Conservation (phyloP, 805 yeast genomes). For the Saturnispora saitoi region DNA sequence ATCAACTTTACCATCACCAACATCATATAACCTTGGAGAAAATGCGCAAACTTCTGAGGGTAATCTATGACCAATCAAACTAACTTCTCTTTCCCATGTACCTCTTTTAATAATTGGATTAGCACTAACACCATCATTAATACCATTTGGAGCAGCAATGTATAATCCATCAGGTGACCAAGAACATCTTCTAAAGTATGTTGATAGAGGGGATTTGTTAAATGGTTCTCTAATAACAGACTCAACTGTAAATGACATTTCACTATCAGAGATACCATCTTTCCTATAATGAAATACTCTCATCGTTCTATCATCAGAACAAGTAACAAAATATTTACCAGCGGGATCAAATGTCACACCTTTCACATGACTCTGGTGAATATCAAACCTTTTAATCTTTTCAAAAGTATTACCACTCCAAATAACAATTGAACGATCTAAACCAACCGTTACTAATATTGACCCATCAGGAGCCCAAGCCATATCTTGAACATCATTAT, state of each 20-base stretch:
- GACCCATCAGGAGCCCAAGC: constrained; percentile 97
- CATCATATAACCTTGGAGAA: constrained; percentile 57
- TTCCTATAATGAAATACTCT: constrained; percentile 81
- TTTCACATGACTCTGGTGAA: constrained; percentile 91
- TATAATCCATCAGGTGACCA: constrained; percentile 91
- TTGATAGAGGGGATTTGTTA: constrained; percentile 79
- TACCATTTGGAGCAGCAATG: constrained; percentile 78
- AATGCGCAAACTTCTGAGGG: constrained; percentile 78
- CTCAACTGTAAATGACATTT: constrained; percentile 79
- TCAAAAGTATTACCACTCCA: constrained; percentile 95
- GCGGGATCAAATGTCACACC: constrained; percentile 98
- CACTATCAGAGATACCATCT: constrained; percentile 42
- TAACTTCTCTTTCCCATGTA: constrained; percentile 67
- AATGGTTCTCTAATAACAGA: constrained; percentile 79
- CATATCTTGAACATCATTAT: constrained; percentile 93
- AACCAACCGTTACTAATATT: constrained; percentile 84
- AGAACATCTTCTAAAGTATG: constrained; percentile 78
- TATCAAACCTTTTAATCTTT: constrained; percentile 77
- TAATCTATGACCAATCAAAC: constrained; percentile 74
- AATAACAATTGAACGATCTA: constrained; percentile 84
- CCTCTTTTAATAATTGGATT: constrained; percentile 71
- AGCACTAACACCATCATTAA: constrained; percentile 73
- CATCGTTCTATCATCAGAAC: constrained; percentile 90
- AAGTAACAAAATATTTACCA: constrained; percentile 92
- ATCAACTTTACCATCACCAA: constrained; percentile 18